A percentile compares a stretch with the other conserved stretches of the same genome.
phyloP scores from a whole-genome alignment of 257 asterid species.

The Nicotiana sylvestris region DNA sequence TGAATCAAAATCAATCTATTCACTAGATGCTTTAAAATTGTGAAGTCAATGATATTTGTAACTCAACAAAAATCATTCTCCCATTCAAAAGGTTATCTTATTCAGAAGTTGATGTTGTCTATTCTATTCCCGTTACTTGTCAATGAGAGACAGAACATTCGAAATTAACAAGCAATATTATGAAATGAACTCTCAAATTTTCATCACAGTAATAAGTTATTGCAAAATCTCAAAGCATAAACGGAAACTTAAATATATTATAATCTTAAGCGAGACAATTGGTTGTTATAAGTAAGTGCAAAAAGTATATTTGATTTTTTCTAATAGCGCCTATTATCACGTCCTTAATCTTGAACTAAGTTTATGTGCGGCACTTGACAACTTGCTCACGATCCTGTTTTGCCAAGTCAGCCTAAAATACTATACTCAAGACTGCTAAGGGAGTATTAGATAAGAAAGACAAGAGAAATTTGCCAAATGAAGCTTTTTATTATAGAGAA shows the following conservation, averaged over 20 bases:
- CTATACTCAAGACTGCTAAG: no score
- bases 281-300: no score
- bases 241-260: neutral
- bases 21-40: no score
- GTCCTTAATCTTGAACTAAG: no score
- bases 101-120: neutral
- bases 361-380: no score
- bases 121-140: neutral
- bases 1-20: neutral
- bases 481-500: no score
- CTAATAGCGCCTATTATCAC: neutral
- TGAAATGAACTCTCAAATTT: neutral
- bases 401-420: no score
- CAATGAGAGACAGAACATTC: neutral
- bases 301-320: neutral
- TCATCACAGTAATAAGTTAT: neutral
- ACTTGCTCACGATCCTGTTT: no score
- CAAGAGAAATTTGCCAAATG: no score
- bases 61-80: neutral
- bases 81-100: neutral
- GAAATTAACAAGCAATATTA: no score
- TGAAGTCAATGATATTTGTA: neutral
- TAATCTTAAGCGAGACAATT: no score
- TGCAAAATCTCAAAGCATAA: neutral
- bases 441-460: no score